A percentile compares a stretch with the other conserved stretches of the same genome.
phyloP scores from a whole-genome alignment of 345 rosid species.

The Carallia brachiata region DNA sequence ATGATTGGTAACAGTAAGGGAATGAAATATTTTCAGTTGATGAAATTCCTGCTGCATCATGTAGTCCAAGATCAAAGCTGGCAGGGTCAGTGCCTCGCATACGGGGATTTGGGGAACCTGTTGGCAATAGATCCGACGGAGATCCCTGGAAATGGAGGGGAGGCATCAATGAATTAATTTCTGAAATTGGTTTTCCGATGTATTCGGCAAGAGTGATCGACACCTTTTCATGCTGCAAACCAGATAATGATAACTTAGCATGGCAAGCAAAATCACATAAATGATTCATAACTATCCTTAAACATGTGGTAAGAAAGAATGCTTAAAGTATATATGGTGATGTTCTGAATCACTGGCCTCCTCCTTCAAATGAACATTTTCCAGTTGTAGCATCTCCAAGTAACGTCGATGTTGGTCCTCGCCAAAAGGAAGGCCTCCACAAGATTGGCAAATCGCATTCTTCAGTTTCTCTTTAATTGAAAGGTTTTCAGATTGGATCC shows the following conservation, averaged over 20 bases:
- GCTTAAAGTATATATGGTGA: no score
- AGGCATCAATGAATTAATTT: conserved; percentile 14
- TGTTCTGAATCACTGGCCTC: conserved; percentile 36
- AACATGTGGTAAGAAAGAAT: background rate
- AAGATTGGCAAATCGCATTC: conserved; percentile 55
- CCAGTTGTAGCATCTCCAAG: conserved; percentile 40
- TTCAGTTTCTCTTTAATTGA: conserved; percentile 51
- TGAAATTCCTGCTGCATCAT: background rate
- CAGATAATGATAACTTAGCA: background rate
- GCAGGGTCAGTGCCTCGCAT: background rate
- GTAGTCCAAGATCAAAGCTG: conserved; percentile 11
- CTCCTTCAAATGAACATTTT: conserved; percentile 45
- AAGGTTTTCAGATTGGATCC: conserved; percentile 44
- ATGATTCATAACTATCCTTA: background rate
- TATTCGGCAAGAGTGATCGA: conserved; percentile 33
- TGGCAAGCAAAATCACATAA: background rate
- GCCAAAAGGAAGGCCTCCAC: conserved; percentile 66
- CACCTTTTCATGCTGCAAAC: conserved; percentile 44
- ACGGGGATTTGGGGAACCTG: conserved; percentile 6
- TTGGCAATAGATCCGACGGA: background rate
- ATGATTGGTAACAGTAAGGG: background rate
- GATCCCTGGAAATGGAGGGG: conserved; percentile 7
- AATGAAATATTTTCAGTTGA: background rate
- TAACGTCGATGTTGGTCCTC: conserved; percentile 39
- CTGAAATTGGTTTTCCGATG: conserved; percentile 33